These are phyloP conservation scores for Geranium incanum DNA, from an alignment of 441 rosid genomes.

Conservation along the genomic window DNA sequence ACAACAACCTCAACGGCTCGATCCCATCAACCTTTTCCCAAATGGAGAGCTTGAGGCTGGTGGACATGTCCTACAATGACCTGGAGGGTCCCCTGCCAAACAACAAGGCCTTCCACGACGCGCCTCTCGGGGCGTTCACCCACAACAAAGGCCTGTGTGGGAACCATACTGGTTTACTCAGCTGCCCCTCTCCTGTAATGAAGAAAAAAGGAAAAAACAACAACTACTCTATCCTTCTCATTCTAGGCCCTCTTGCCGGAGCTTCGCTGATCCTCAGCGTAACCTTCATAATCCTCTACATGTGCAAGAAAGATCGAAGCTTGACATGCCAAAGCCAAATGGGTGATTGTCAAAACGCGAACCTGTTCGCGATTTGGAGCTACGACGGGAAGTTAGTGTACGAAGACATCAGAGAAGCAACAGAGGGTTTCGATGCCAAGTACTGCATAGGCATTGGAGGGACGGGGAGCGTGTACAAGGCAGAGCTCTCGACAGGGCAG, in stretches of 20 bases:
- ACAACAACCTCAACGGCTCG: conserved; percentile 28
- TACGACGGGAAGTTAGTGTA: conserved; percentile 28
- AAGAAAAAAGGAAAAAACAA: not conserved
- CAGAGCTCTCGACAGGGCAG: conserved; percentile 21
- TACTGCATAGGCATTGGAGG: conserved; percentile 36
- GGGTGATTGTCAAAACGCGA: not conserved
- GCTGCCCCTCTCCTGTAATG: conserved; percentile 14
- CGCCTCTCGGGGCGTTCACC: conserved; percentile 23
- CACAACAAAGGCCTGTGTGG: conserved; percentile 36
- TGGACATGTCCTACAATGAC: conserved; percentile 32
- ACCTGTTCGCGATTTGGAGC: conserved; percentile 23
- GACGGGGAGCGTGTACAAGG: conserved; percentile 35
- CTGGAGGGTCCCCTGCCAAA: conserved; percentile 36
- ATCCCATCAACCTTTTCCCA: conserved; percentile 22
- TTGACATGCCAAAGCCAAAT: not conserved
- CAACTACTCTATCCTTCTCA: conserved; percentile 7
- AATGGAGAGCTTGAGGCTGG: conserved; percentile 22
- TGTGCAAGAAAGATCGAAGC: not conserved
- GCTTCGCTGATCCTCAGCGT: conserved; percentile 6
- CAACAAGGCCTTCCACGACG: conserved; percentile 26
- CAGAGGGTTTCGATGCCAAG: conserved; percentile 25
- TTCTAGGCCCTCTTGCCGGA: conserved; percentile 18
- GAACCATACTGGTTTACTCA: conserved; percentile 16
- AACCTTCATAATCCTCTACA: not conserved
- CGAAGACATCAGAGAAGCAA: conserved; percentile 26